phyloP scores from a whole-genome alignment of 2,329 filamentous ascomycete species.

The Clonostachys solani region DNA sequence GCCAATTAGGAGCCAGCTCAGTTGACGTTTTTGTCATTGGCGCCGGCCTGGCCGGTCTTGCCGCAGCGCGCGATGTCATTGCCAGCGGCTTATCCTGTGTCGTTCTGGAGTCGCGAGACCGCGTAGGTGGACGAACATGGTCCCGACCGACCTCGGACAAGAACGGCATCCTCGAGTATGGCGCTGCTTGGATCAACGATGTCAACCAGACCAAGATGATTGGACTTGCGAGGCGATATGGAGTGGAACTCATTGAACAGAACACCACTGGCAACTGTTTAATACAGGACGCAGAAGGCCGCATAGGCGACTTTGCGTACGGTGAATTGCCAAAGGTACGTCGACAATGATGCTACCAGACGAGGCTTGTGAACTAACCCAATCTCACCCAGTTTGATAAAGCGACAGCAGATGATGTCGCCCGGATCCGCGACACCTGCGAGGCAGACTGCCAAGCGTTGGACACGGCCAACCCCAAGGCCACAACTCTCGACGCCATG shows the following conservation, averaged over 20 bases:
- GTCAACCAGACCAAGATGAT: constrained; percentile 41
- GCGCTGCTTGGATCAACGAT: constrained; percentile 58
- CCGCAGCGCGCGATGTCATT: constrained; percentile 26
- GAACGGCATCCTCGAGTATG: constrained; percentile 40
- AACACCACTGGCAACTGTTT: constrained; percentile 37
- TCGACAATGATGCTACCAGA: not conserved
- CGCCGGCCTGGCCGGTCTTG: constrained; percentile 33
- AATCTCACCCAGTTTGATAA: constrained; percentile 1
- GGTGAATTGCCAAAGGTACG: constrained; percentile 14
- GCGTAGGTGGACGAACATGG: constrained; percentile 48
- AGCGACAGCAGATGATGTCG: not conserved
- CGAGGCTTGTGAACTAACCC: not conserved
- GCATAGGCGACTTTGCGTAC: constrained; percentile 8
- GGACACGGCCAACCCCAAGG: constrained; percentile 11
- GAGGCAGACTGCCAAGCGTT: constrained; percentile 20
- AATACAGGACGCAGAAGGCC: constrained; percentile 30
- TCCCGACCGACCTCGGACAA: constrained; percentile 22
- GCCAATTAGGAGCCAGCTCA: not conserved
- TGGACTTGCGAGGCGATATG: constrained; percentile 27
- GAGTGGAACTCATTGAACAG: constrained; percentile 39
- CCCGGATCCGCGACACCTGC: constrained; percentile 13
- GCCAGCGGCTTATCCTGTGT: constrained; percentile 28
- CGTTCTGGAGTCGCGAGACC: constrained; percentile 43
- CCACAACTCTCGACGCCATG: constrained; percentile 12
- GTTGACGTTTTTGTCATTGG: constrained; percentile 33